Percentiles rank a stretch among this genome's conserved stretches.
Evolutionary conservation across 352 stramenopile species (phyloP).

Genomic region (Globisporangium paroecandrum): DNA sequence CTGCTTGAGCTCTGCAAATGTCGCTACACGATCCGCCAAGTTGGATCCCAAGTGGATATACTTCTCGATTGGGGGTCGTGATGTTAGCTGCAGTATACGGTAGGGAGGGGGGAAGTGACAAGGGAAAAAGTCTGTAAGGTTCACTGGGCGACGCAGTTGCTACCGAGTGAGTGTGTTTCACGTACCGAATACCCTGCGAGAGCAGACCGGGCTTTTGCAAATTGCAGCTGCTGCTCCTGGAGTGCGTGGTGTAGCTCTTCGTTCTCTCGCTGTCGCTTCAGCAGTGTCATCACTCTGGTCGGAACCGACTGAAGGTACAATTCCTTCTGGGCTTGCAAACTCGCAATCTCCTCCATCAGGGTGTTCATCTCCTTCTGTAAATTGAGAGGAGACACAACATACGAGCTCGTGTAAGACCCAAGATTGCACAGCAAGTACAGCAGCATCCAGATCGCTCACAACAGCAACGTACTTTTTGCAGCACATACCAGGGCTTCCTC

Average conservation of each 20-base stretch:
- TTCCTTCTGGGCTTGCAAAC: background rate
- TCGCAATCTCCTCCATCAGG: slow-evolving; percentile 1
- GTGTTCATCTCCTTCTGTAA: background rate
- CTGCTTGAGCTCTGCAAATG: background rate
- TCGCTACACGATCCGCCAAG: background rate
- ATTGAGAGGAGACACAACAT: too few species aligned
- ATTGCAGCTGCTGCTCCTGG: background rate
- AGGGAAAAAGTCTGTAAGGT: too few species aligned
- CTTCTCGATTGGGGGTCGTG: background rate
- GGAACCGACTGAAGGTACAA: background rate
- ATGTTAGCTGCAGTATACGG: background rate
- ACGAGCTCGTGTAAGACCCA: too few species aligned
- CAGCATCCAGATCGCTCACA: background rate
- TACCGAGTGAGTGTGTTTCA: background rate
- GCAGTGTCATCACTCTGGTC: background rate
- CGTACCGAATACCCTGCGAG: background rate
- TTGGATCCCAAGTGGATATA: slow-evolving; percentile 8
- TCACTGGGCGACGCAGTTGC: background rate
- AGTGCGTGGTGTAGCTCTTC: background rate
- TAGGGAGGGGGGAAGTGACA: too few species aligned
- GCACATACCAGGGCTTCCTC: background rate
- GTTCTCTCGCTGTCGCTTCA: background rate
- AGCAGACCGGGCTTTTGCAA: background rate
- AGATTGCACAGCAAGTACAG: too few species aligned
- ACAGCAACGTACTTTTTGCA: background rate